Evolutionary conservation across 805 yeast species (phyloP).

Genomic region (Scheffersomyces lignosus): DNA sequence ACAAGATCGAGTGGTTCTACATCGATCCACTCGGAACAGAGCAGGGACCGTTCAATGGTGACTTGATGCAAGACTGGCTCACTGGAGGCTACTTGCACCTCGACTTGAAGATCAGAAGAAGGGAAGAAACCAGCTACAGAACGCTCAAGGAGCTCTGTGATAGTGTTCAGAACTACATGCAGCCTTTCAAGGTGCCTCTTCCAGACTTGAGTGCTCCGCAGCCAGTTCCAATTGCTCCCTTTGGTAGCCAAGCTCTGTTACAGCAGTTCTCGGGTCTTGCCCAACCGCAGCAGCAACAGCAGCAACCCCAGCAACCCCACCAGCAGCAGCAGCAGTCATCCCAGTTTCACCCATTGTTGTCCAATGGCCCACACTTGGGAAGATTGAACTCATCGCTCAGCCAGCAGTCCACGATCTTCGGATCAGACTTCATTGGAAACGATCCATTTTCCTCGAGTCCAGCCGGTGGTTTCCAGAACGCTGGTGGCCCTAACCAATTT

Average conservation of each 20-base stretch:
- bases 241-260: not conserved
- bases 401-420: slow-evolving; percentile 20
- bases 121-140: slow-evolving; percentile 50
- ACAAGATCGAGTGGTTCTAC: slow-evolving; percentile 64
- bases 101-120: slow-evolving; percentile 58
- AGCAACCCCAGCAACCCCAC: slow-evolving; percentile 4
- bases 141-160: slow-evolving; percentile 56
- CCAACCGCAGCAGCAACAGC: slow-evolving; percentile 5
- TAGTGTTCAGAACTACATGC: slow-evolving; percentile 45
- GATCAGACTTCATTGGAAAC: slow-evolving; percentile 21
- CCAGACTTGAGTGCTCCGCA: slow-evolving; percentile 26
- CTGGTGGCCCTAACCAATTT: slow-evolving; percentile 19
- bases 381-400: slow-evolving; percentile 16
- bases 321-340: slow-evolving; percentile 16
- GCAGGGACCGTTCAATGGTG: slow-evolving; percentile 82
- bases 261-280: slow-evolving; percentile 2
- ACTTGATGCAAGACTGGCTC: slow-evolving; percentile 78
- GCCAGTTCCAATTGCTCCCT: not conserved
- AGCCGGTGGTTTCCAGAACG: not conserved
- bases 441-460: slow-evolving; percentile 6
- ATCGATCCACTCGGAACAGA: slow-evolving; percentile 66
- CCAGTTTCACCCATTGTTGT: slow-evolving; percentile 29
- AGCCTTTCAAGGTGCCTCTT: slow-evolving; percentile 64
- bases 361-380: slow-evolving; percentile 23
- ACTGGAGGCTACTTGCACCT: slow-evolving; percentile 56